Conservation (phyloP, 2,329 filamentous ascomycete genomes). For the Xylaria sp. region DNA sequence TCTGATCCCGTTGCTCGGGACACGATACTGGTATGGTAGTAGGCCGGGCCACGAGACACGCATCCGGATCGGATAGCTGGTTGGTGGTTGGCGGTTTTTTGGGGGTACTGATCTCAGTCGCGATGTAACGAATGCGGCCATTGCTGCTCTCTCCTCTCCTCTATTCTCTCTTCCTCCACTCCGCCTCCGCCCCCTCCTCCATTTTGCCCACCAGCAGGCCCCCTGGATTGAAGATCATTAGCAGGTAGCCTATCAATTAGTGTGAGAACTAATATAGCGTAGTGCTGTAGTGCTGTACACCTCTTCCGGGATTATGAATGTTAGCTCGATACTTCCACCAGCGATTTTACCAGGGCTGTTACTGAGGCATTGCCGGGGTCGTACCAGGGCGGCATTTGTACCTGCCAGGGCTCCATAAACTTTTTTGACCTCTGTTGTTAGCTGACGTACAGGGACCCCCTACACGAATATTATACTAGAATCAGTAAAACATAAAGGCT, state of each 20-base stretch:
- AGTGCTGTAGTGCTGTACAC: too few relatives aligned
- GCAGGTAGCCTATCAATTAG: not conserved
- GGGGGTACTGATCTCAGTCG: slow-evolving; percentile 11
- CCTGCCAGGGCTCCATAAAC: too few relatives aligned
- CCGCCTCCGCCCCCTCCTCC: not conserved
- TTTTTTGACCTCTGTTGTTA: too few relatives aligned
- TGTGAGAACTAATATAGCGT: too few relatives aligned
- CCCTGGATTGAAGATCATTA: slow-evolving; percentile 17
- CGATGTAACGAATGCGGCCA: not conserved
- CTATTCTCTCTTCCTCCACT: not conserved
- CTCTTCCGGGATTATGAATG: too few relatives aligned
- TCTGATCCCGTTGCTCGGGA: slow-evolving; percentile 28
- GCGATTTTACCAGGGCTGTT: too few relatives aligned
- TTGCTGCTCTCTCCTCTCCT: not conserved
- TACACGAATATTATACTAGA: too few relatives aligned
- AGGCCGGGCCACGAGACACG: slow-evolving; percentile 25
- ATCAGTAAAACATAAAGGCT: too few relatives aligned
- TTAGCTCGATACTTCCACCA: too few relatives aligned
- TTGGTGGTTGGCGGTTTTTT: not conserved
- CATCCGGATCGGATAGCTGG: slow-evolving; percentile 22
- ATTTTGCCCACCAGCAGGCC: slow-evolving; percentile 14
- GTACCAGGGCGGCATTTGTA: too few relatives aligned
- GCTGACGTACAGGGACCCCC: too few relatives aligned
- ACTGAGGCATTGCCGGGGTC: too few relatives aligned
- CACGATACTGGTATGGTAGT: slow-evolving; percentile 14